Conservation (phyloP, 1,284 basidiomycete species). For the Puccinia polysora region DNA sequence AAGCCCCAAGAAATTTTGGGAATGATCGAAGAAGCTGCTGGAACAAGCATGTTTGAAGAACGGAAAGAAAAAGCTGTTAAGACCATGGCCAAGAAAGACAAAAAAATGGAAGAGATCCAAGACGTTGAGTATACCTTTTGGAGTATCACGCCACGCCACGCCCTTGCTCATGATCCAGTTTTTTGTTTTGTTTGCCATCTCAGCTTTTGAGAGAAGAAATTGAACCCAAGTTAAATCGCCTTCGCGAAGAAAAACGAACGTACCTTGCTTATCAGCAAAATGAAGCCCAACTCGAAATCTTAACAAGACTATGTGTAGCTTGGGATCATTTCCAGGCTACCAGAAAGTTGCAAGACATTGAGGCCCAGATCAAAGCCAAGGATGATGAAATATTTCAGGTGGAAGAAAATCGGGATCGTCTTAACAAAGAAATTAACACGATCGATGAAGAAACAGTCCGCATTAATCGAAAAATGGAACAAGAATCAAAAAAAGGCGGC, state of each 20-base stretch:
- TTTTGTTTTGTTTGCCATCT: background rate
- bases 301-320: slow-evolving; percentile 75
- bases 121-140: slow-evolving; percentile 53
- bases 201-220: slow-evolving; percentile 80
- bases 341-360: slow-evolving; percentile 55
- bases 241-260: slow-evolving; percentile 81
- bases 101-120: slow-evolving; percentile 85
- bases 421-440: slow-evolving; percentile 51
- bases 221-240: slow-evolving; percentile 84
- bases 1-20: slow-evolving; percentile 93
- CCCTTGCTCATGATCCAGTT: background rate
- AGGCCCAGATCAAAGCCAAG: slow-evolving; percentile 44
- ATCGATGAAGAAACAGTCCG: slow-evolving; percentile 58
- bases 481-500: slow-evolving; percentile 66
- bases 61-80: slow-evolving; percentile 94
- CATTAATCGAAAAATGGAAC: slow-evolving; percentile 36
- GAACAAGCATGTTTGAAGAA: slow-evolving; percentile 99
- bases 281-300: slow-evolving; percentile 79
- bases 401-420: slow-evolving; percentile 37
- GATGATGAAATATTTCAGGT: slow-evolving; percentile 44
- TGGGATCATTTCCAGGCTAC: slow-evolving; percentile 78
- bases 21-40: slow-evolving; percentile 98
- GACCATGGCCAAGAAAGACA: slow-evolving; percentile 97
- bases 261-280: slow-evolving; percentile 90
- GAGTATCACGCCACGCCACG: background rate